Evolutionary conservation across 2,329 filamentous ascomycete species (phyloP).

Genomic region (Dactylellina cionopaga): DNA sequence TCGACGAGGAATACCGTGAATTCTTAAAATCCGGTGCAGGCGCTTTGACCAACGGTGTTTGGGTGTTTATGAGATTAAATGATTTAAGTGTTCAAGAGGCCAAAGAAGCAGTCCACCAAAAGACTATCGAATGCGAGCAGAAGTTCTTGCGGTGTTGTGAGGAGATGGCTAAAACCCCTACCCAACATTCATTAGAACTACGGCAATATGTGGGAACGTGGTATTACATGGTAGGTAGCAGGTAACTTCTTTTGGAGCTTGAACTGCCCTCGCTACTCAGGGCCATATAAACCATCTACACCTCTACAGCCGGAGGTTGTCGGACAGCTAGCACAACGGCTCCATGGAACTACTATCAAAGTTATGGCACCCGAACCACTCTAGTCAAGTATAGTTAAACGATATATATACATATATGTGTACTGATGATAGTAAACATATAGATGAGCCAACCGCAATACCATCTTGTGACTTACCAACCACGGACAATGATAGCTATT

Average conservation of each 20-base stretch:
- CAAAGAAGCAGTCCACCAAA: not conserved
- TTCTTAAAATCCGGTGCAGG: not conserved
- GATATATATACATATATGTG: too few species aligned
- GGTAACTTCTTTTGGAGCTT: constrained; percentile 5
- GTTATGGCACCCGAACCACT: too few species aligned
- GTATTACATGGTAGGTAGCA: not conserved
- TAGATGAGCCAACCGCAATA: too few species aligned
- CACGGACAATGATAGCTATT: too few species aligned
- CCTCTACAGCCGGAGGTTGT: too few species aligned
- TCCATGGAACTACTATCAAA: too few species aligned
- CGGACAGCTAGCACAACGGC: too few species aligned
- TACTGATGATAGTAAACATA: too few species aligned
- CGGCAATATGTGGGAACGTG: not conserved
- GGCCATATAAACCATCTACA: too few species aligned
- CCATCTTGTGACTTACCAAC: too few species aligned
- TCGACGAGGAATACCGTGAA: constrained; percentile 1
- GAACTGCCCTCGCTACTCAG: constrained; percentile 1
- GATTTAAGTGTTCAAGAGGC: not conserved
- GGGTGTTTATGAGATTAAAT: not conserved
- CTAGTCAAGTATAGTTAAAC: too few species aligned
- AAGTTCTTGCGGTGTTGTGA: not conserved
- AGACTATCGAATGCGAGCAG: not conserved
- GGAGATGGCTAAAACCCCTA: not conserved
- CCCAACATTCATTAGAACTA: not conserved
- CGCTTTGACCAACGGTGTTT: not conserved